Evolutionary conservation across 148 eudicot species (phyloP).

Genomic region (Chenopodium berlandieri): DNA sequence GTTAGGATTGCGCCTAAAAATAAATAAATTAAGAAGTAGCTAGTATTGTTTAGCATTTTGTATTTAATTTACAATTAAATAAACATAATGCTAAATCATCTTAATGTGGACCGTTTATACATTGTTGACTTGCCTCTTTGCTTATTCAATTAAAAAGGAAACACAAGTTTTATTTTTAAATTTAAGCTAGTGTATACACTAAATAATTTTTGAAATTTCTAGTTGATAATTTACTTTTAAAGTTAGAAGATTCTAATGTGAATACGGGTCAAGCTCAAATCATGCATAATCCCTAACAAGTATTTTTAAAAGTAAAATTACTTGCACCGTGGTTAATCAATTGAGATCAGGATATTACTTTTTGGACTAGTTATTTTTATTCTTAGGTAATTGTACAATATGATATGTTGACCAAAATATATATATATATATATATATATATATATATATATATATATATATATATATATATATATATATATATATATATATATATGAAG

Average conservation of each 20-base stretch:
- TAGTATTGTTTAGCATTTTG: no score
- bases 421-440: no score
- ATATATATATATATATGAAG: no score
- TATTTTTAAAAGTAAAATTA: not conserved
- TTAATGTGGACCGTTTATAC: not conserved
- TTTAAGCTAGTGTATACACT: no score
- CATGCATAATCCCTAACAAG: not conserved
- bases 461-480: no score
- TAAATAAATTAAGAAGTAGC: no score
- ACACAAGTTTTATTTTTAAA: not conserved
- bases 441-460: no score
- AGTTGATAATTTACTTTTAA: not conserved
- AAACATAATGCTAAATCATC: no score
- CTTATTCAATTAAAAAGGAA: not conserved
- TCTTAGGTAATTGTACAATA: not conserved
- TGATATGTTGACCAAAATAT: not conserved
- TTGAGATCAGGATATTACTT: not conserved
- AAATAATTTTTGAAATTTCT: no score
- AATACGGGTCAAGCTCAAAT: not conserved
- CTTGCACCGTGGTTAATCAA: not conserved
- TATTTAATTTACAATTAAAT: no score
- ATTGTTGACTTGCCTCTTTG: not conserved
- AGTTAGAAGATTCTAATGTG: not conserved
- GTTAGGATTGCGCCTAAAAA: no score
- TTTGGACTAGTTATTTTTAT: not conserved